Evolutionary conservation across 106 monocot species (phyloP).

Genomic region (Phalaenopsis aphrodite): DNA sequence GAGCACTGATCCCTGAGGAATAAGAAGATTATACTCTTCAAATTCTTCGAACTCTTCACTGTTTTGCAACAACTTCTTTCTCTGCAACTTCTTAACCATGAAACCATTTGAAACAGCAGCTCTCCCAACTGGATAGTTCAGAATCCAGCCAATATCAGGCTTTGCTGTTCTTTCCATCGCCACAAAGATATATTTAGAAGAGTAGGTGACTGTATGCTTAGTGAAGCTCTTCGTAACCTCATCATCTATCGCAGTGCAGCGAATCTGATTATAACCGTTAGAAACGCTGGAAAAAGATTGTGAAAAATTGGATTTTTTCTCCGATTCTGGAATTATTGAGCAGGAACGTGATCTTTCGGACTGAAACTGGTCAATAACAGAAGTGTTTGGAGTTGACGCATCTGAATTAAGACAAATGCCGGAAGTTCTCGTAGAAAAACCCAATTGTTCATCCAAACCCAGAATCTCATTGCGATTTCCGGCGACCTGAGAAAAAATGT

Average conservation of each 20-base stretch:
- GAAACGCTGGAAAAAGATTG: neutral
- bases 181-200: constrained; percentile 24
- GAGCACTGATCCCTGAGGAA: constrained; percentile 56
- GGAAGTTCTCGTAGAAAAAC: neutral
- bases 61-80: constrained; percentile 19
- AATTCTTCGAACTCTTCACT: constrained; percentile 26
- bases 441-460: neutral
- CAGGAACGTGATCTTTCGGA: no score
- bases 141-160: constrained; percentile 40
- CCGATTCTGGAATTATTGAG: neutral
- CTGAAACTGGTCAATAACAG: neutral
- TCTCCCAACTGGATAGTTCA: constrained; percentile 30
- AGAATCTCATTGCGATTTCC: neutral
- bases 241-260: neutral
- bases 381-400: neutral
- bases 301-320: neutral
- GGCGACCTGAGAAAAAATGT: neutral
- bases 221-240: constrained; percentile 8
- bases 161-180: constrained; percentile 35
- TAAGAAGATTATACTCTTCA: constrained; percentile 49
- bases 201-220: constrained; percentile 32
- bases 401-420: neutral
- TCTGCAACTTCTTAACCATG: constrained; percentile 41
- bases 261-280: no score
- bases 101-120: constrained; percentile 43